Conservation (phyloP, 2,329 filamentous ascomycete species). For the Diaporthe eres region DNA sequence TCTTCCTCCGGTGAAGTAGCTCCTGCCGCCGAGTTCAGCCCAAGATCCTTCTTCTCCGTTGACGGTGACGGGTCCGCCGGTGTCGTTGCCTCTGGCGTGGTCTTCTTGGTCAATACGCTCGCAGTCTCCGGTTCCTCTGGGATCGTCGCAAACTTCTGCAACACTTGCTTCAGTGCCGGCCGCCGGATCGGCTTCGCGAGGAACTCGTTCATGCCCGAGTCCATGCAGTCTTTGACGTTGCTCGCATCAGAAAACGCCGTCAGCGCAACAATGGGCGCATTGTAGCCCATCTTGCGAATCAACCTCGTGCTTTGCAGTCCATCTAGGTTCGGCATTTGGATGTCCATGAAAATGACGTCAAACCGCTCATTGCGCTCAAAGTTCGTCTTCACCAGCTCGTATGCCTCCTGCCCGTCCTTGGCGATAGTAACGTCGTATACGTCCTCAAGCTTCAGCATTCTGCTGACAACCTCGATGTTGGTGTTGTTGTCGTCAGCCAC, state of each 20-base stretch:
- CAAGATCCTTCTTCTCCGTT: conserved; percentile 21
- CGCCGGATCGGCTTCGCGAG: conserved; percentile 82
- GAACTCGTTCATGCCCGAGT: conserved; percentile 94
- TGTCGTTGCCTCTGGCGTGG: conserved; percentile 48
- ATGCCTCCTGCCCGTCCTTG: conserved; percentile 88
- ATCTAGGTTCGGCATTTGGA: conserved; percentile 95
- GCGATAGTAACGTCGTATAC: conserved; percentile 92
- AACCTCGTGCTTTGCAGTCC: conserved; percentile 88
- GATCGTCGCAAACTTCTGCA: conserved; percentile 88
- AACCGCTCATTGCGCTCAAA: conserved; percentile 82
- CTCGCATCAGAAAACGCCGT: conserved; percentile 93
- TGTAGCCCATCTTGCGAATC: conserved; percentile 89
- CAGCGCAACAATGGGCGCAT: conserved; percentile 88
- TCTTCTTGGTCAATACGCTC: conserved; percentile 51
- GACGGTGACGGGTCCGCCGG: conserved; percentile 26
- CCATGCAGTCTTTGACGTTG: conserved; percentile 88
- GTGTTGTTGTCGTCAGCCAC: conserved; percentile 81
- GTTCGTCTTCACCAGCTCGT: conserved; percentile 85
- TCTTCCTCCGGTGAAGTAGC: conserved; percentile 18
- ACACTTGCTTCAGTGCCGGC: conserved; percentile 87
- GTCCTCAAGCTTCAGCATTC: conserved; percentile 81
- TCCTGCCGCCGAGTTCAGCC: conserved; percentile 28
- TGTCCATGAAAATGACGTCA: conserved; percentile 95
- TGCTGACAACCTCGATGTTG: conserved; percentile 71
- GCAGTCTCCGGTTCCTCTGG: conserved; percentile 74